Evolutionary conservation across 2,329 filamentous ascomycete species (phyloP), one percentile per base, ranked within the genome.

Genomic region (Cladosporium cucumerinum): DNA sequence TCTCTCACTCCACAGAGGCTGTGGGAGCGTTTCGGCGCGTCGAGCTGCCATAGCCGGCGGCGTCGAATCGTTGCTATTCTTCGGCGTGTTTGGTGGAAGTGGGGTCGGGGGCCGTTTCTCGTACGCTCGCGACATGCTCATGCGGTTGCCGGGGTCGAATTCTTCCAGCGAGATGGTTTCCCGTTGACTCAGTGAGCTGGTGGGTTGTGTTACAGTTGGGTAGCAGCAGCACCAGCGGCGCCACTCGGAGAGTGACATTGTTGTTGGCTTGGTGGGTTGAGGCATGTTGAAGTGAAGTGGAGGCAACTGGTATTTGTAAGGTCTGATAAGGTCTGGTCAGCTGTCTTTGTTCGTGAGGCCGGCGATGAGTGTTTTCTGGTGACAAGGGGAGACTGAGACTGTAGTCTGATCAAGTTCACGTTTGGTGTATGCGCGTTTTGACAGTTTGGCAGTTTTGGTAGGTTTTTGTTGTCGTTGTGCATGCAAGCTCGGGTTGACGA

Each of bases 171-270:
- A 46, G 5, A 28, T n/a, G 55, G 39, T 30, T 3, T 58, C 36
- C 25, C 16, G 34, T 26, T 34, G 34, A 8, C 55, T 6, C 2
- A 10, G 23, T 26, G 55, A 30, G 55, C 55, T 58, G 23, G 36
- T 25, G 16, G 55, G 34, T 7, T 36, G 55, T 7, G 34, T 58
- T n/a, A 30, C 25, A 2, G 14, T n/a, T 5, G 55, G 55, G 23
- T 28, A 18, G 23, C 55, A 58, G 55, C 55, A 58, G 55, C 55
- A 58, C 55, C 55, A 58, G 2, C 28, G 55, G 25, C 55, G 55
- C 55, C 55, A 58, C 6, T 58, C 55, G 2, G 55, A 39, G 8
- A 36, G 25, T 21, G 55, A 58, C 55, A 58, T 58, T 10, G 34
- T 28, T 46, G 34, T 2, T n/a, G 55, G 55, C 12, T 58, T 58